These are phyloP conservation scores for Amanita molliuscula DNA, from an alignment of 768 basidiomycete species.

Conservation along the genomic window DNA sequence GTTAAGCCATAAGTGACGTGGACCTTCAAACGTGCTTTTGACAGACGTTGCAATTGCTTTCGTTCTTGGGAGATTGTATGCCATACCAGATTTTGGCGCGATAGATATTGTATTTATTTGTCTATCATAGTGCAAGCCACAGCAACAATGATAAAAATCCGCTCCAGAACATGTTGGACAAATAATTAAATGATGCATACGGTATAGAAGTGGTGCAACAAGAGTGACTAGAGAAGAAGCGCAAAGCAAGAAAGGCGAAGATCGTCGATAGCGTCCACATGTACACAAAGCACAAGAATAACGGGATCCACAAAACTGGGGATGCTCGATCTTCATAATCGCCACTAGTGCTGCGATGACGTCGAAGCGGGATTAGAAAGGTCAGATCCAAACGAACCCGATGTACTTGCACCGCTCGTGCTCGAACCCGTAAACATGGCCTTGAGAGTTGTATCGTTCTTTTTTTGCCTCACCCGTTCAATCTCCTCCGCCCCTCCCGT, in stretches of 20 bases:
- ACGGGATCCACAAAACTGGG: background rate
- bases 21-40: background rate
- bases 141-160: background rate
- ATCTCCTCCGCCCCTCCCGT: slow-evolving; percentile 91
- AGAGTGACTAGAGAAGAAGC: background rate
- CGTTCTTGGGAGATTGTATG: background rate
- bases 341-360: background rate
- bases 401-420: background rate
- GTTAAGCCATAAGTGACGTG: background rate
- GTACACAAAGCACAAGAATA: background rate
- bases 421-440: slow-evolving; percentile 56
- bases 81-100: background rate
- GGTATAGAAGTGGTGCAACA: background rate
- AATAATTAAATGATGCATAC: background rate
- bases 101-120: background rate
- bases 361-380: background rate
- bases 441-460: slow-evolving; percentile 78
- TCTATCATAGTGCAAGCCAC: background rate
- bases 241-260: background rate
- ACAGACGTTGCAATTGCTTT: background rate
- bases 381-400: background rate
- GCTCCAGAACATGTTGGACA: background rate
- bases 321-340: background rate
- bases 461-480: slow-evolving; percentile 78
- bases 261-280: slow-evolving; percentile 3